These are phyloP conservation scores for Chlamydomonas reinhardtii DNA, from an alignment of 163 green algal genomes.

Conservation along the genomic window DNA sequence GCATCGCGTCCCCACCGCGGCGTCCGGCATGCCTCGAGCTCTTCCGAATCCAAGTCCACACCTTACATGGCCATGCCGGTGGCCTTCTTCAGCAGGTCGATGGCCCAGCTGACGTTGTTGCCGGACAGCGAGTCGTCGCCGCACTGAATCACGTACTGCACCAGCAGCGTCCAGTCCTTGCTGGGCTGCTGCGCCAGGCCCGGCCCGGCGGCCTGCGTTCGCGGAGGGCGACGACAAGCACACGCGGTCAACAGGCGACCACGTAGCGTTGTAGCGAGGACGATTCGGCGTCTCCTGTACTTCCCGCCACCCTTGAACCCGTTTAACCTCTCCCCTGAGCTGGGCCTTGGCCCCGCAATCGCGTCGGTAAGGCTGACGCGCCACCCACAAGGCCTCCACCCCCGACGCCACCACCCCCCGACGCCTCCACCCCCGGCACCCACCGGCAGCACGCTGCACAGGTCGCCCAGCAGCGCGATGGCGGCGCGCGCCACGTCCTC, in stretches of 20 bases:
- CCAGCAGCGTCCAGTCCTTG: slow-evolving; percentile 24
- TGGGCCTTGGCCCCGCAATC: too few relatives aligned
- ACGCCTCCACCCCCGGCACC: background rate
- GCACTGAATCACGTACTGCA: slow-evolving; percentile 5
- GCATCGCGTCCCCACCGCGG: too few relatives aligned
- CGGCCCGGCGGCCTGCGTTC: background rate
- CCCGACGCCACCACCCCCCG: background rate
- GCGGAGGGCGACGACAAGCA: too few relatives aligned
- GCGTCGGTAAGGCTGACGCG: too few relatives aligned
- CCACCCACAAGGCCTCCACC: too few relatives aligned
- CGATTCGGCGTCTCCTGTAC: too few relatives aligned
- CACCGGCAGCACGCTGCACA: slow-evolving; percentile 62
- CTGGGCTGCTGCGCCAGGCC: background rate
- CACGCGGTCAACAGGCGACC: too few relatives aligned
- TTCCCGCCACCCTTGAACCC: too few relatives aligned
- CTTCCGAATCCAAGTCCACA: too few relatives aligned
- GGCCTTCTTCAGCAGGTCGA: slow-evolving; percentile 31
- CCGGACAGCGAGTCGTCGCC: slow-evolving; percentile 24
- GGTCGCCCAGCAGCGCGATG: slow-evolving; percentile 86
- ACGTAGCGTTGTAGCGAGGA: too few relatives aligned
- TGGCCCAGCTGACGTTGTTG: slow-evolving; percentile 46
- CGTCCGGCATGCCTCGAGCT: too few relatives aligned
- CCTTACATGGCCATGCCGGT: background rate
- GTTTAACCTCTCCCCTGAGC: too few relatives aligned
- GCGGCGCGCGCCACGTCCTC: slow-evolving; percentile 70